Evolutionary conservation across 495 filamentous ascomycete genomes (phyloP).

Genomic region (Aspergillus asperescens): DNA sequence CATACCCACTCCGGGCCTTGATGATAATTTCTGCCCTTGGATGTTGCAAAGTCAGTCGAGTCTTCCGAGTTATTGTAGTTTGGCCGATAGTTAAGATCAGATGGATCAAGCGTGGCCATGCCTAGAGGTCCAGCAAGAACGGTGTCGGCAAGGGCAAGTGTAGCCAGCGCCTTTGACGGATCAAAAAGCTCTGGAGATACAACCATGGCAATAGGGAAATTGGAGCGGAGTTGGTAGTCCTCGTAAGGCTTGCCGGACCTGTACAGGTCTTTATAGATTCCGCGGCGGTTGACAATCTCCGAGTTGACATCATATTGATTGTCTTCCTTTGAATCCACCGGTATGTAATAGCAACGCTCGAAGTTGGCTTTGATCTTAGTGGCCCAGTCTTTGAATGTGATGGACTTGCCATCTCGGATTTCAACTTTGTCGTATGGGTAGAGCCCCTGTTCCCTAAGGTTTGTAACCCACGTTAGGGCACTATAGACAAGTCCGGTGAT

Average conservation of each 20-base stretch:
- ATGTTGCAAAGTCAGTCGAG: conserved; percentile 77
- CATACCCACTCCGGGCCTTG: conserved; percentile 99
- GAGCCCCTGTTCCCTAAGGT: conserved; percentile 57
- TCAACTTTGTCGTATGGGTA: conserved; percentile 70
- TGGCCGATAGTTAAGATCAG: conserved; percentile 84
- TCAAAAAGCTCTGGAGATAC: conserved; percentile 87
- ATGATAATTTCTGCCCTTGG: conserved; percentile 95
- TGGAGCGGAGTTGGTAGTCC: conserved; percentile 92
- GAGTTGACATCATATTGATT: conserved; percentile 72
- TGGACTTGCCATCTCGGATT: conserved; percentile 46
- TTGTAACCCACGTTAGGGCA: conserved; percentile 70
- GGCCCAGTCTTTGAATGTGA: conserved; percentile 80
- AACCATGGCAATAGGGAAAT: conserved; percentile 94
- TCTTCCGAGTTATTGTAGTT: conserved; percentile 96
- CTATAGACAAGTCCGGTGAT: conserved; percentile 92
- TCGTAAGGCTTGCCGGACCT: conserved; percentile 89
- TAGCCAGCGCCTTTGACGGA: conserved; percentile 65
- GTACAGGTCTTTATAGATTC: conserved; percentile 97
- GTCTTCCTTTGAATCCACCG: conserved; percentile 62
- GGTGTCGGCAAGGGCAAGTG: conserved; percentile 72
- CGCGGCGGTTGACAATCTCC: conserved; percentile 73
- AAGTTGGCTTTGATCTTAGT: conserved; percentile 76
- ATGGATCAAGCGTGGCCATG: conserved; percentile 92
- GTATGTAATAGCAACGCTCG: conserved; percentile 85
- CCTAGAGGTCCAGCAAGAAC: conserved; percentile 80